Evolutionary conservation across 345 rosid species (phyloP).

Genomic region (Populus pruinosa): DNA sequence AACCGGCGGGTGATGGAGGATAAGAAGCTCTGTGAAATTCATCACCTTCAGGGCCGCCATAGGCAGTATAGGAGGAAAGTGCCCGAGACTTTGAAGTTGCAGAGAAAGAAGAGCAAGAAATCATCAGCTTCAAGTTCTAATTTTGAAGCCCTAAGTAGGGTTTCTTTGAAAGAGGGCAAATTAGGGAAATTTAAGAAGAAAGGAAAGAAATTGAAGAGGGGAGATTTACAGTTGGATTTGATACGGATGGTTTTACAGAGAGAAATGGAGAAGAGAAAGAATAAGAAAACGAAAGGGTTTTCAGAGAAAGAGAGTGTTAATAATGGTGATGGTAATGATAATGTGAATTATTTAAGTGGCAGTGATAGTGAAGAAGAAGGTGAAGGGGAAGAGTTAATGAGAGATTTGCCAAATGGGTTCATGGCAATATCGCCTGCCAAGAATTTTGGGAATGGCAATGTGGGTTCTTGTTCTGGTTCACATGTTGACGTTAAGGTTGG

Average conservation of each 20-base stretch:
- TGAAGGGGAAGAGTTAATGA: slow-evolving; percentile 53
- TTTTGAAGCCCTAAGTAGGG: too few relatives aligned
- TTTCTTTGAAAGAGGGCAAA: slow-evolving; percentile 12
- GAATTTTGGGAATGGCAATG: slow-evolving; percentile 34
- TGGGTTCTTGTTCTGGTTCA: slow-evolving; percentile 46
- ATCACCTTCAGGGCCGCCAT: slow-evolving; percentile 60
- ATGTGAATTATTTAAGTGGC: slow-evolving; percentile 18
- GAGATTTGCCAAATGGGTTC: slow-evolving; percentile 80
- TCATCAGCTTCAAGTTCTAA: neutral
- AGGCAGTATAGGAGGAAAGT: slow-evolving; percentile 58
- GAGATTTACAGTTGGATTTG: slow-evolving; percentile 66
- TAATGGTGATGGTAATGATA: slow-evolving; percentile 25
- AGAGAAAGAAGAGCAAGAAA: slow-evolving; percentile 40
- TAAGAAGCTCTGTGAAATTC: slow-evolving; percentile 80
- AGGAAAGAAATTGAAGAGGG: slow-evolving; percentile 27
- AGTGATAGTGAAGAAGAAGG: slow-evolving; percentile 11
- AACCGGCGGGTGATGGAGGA: slow-evolving; percentile 64
- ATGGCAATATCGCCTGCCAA: slow-evolving; percentile 71
- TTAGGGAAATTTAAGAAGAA: slow-evolving; percentile 26
- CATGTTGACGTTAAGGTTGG: slow-evolving; percentile 64
- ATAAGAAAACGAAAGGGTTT: slow-evolving; percentile 21
- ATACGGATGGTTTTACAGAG: slow-evolving; percentile 79
- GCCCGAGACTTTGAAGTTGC: slow-evolving; percentile 57
- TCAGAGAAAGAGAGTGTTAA: slow-evolving; percentile 3
- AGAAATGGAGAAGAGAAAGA: slow-evolving; percentile 62